A percentile compares a stretch with the other conserved stretches of the same genome.
phyloP scores from a whole-genome alignment of 2,329 filamentous ascomycete genomes.

The Aureobasidium namibiae region DNA sequence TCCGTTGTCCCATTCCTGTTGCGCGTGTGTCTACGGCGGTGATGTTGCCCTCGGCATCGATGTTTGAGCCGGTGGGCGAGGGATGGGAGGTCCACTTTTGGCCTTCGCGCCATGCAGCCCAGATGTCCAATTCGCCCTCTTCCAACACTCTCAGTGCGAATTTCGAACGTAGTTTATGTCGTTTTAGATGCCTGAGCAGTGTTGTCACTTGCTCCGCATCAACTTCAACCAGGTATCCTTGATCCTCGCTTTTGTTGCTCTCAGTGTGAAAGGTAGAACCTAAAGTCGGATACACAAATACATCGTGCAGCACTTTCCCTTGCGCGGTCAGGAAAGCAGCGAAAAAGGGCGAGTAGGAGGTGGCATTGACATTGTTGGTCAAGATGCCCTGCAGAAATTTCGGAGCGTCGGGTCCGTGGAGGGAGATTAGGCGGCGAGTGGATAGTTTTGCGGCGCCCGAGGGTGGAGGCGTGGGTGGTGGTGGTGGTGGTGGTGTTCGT shows the following conservation, averaged over 20 bases:
- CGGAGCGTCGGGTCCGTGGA: constrained; percentile 70
- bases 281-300: constrained; percentile 70
- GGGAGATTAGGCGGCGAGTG: constrained; percentile 69
- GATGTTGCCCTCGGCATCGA: constrained; percentile 23
- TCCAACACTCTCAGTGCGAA: constrained; percentile 60
- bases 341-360: constrained; percentile 55
- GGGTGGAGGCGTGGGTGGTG: constrained; percentile 40
- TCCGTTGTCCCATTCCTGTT: constrained; percentile 28
- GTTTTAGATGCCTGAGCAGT: constrained; percentile 65
- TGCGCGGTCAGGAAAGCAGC: constrained; percentile 74
- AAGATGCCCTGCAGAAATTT: constrained; percentile 84
- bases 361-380: constrained; percentile 56
- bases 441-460: constrained; percentile 50
- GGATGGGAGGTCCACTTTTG: constrained; percentile 27
- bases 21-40: constrained; percentile 31
- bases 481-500: not conserved
- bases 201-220: constrained; percentile 57
- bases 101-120: constrained; percentile 63
- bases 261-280: constrained; percentile 23
- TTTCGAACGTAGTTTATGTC: constrained; percentile 80
- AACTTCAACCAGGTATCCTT: constrained; percentile 70
- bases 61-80: not conserved
- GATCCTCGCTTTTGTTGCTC: constrained; percentile 25
- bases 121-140: constrained; percentile 57
- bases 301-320: constrained; percentile 78